Conservation (phyloP, 257 asterid genomes). For the Solanum dulcamara region DNA sequence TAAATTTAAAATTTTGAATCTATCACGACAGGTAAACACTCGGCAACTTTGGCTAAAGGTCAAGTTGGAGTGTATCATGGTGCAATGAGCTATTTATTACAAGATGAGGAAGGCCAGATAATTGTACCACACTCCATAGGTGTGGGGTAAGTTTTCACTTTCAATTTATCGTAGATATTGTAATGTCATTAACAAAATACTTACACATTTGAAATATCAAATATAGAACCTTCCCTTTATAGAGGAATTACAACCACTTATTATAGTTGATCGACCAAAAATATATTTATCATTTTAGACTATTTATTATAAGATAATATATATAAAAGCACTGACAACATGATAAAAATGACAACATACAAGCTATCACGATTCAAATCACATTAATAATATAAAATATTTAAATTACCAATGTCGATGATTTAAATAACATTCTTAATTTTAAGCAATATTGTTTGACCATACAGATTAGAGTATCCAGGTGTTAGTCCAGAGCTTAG, state of each 20-base stretch:
- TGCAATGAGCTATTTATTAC: conserved; percentile 58
- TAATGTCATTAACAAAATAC: background rate
- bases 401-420: background rate
- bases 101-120: conserved; percentile 35
- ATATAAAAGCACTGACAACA: background rate
- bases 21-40: conserved; percentile 7
- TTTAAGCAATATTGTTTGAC: background rate
- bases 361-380: background rate
- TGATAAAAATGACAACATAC: background rate
- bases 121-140: background rate
- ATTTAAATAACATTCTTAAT: background rate
- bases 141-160: background rate
- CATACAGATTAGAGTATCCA: conserved; percentile 60
- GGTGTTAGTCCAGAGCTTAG: conserved; percentile 74
- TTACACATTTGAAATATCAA: too few relatives aligned
- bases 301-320: too few relatives aligned
- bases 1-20: background rate
- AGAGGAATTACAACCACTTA: background rate
- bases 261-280: too few relatives aligned
- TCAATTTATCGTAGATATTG: background rate
- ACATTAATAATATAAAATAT: background rate
- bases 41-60: conserved; percentile 56
- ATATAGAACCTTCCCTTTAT: too few relatives aligned
- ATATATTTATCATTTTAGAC: too few relatives aligned
- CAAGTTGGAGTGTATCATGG: conserved; percentile 70